Evolutionary conservation across 192 early-diverging fungal species (phyloP).

Genomic region (Linnemannia exigua): DNA sequence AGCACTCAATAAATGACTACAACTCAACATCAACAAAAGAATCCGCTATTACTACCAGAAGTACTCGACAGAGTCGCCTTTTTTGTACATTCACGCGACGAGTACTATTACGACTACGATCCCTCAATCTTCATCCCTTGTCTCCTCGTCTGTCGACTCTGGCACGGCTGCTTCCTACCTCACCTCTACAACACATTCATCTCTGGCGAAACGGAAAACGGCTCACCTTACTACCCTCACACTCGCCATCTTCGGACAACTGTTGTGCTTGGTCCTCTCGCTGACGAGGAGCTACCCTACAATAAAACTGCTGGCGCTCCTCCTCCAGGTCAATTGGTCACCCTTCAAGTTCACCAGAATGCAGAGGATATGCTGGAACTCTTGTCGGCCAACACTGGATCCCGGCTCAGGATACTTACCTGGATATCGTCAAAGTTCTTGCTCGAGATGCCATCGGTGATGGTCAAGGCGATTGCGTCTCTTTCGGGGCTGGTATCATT

Average conservation of each 20-base stretch:
- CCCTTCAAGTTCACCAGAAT: not conserved
- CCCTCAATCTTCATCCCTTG: not conserved
- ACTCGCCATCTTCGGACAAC: not conserved
- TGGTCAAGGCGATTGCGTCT: not conserved
- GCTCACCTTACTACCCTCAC: not conserved
- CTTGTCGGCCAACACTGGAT: slow-evolving; percentile 1
- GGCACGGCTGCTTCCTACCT: slow-evolving; percentile 30
- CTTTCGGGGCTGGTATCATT: slow-evolving; percentile 13
- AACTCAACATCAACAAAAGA: not conserved
- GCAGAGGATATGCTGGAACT: not conserved
- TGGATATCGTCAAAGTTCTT: not conserved
- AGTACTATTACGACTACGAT: not conserved
- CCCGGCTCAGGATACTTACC: not conserved
- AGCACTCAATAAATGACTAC: not conserved
- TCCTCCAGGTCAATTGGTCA: not conserved
- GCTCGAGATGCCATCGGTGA: not conserved
- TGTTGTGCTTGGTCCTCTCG: not conserved
- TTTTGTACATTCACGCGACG: not conserved
- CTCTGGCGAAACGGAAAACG: not conserved
- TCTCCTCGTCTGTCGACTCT: slow-evolving; percentile 22
- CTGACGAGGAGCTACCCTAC: not conserved
- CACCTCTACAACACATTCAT: slow-evolving; percentile 14
- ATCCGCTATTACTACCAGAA: slow-evolving; percentile 18
- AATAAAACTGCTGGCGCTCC: not conserved
- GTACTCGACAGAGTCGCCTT: slow-evolving; percentile 19